phyloP scores from a whole-genome alignment of 768 basidiomycete genomes.

The Boletus pseudo-olivaceus region DNA sequence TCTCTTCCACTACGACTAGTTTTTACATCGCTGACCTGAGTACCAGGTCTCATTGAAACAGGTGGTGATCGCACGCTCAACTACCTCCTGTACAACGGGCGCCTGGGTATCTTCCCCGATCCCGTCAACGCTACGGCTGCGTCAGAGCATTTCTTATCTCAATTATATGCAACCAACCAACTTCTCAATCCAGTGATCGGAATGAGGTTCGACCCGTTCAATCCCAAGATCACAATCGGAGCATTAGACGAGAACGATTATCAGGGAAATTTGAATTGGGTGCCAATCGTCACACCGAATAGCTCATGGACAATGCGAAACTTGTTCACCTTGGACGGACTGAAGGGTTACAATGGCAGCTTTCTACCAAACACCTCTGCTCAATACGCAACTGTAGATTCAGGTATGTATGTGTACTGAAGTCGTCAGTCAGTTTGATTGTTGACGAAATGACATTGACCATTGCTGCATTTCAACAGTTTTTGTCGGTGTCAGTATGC shows the following conservation, averaged over 20 bases:
- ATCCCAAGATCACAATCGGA: no score
- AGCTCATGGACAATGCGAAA: constrained; percentile 6
- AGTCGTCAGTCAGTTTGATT: background rate
- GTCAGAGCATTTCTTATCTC: no score
- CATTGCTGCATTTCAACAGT: no score
- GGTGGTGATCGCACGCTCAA: constrained; percentile 10
- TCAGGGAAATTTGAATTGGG: constrained; percentile 22
- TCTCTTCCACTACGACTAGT: background rate
- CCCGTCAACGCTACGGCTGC: constrained; percentile 19
- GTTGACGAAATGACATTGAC: no score
- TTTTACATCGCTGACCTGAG: background rate
- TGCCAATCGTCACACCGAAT: constrained; percentile 17
- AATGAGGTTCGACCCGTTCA: constrained; percentile 22
- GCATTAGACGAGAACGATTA: no score
- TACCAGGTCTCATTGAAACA: constrained; percentile 14
- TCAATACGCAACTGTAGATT: constrained; percentile 7
- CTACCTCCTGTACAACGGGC: constrained; percentile 23
- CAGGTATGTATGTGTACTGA: constrained; percentile 7
- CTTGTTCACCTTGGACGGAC: constrained; percentile 8
- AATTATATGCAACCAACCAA: constrained; percentile 10
- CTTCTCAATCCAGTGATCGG: constrained; percentile 23
- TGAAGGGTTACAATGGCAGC: constrained; percentile 19
- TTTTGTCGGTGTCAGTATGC: constrained; percentile 2
- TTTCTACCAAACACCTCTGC: no score
- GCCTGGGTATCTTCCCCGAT: constrained; percentile 20